Conservation (phyloP, 306 rosid species). For the Malus orientalis region DNA sequence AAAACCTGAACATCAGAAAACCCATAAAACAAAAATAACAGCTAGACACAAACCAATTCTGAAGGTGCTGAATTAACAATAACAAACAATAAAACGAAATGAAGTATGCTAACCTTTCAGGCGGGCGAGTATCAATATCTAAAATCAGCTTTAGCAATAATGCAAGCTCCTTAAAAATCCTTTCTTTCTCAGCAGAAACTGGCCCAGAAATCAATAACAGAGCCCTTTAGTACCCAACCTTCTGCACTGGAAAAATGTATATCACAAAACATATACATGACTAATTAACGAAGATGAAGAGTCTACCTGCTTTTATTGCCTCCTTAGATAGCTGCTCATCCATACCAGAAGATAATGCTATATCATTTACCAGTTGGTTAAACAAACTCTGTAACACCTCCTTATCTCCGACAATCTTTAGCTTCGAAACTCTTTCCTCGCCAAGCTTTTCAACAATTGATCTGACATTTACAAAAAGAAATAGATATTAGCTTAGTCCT, state of each 20-base stretch:
- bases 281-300: conserved; percentile 14
- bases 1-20: not conserved
- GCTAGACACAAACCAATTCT: not conserved
- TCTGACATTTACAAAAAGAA: conserved; percentile 32
- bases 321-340: conserved; percentile 74
- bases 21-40: not conserved
- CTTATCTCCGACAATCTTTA: conserved; percentile 56
- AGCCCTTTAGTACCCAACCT: conserved; percentile 23
- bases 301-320: conserved; percentile 68
- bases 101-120: conserved; percentile 55
- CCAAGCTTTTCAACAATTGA: conserved; percentile 70
- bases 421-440: conserved; percentile 49
- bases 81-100: not conserved
- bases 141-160: conserved; percentile 77
- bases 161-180: conserved; percentile 79
- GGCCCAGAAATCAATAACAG: conserved; percentile 29
- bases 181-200: conserved; percentile 81
- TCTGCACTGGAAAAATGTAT: conserved; percentile 13
- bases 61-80: not conserved
- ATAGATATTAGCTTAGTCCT: conserved; percentile 20
- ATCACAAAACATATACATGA: conserved; percentile 12
- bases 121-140: conserved; percentile 55
- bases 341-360: conserved; percentile 44
- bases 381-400: conserved; percentile 75
- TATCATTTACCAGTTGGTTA: conserved; percentile 43